Evolutionary conservation across 768 basidiomycete genomes (phyloP), one percentile per base, ranked within the genome.

Genomic region (Serendipita sp.): DNA sequence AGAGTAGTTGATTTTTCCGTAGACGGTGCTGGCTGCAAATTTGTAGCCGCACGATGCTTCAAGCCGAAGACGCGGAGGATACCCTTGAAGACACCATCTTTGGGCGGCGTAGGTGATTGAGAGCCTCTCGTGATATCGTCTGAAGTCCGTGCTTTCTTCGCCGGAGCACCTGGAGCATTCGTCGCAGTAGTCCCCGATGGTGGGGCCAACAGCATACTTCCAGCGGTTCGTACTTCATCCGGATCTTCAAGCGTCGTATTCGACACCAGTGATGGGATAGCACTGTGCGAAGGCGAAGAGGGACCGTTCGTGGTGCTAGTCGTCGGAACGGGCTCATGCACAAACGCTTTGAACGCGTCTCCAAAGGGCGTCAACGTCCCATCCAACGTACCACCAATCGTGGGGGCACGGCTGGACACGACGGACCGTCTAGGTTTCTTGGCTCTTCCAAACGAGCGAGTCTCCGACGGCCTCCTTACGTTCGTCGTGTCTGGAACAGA

Each of bases 31-130:
- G 45, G 45, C 26, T 48, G 45, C 53, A n/a, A 22, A 33, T 17
- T 20, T 9, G 4, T 24, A n/a, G 24, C 30, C 17, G 31, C 31
- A 24, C 53, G 53, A 9, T 58, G 17, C 45, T 58, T 58, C 22
- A 58, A 4, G 9, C 17, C 17, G 22, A 58, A 22, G 53, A 33
- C 31, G 53, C 53, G 24, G 30, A 58, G 53, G 24, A 58, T 4
- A 9, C 53, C 31, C 24, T 28, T 58, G 31, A 58, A 58, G 11
- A 58, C 20, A 31, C 53, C 24, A 31, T 26, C 24, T n/a, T 58
- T 58, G 11, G 53, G 9, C 24, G 53, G 53, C 11, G 53, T 17
- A 58, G 53, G 53, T n/a, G 53, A 58, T 58, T 58, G 53, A 24
- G 53, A 33, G 24, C 17, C 17, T n/a, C 22, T n/a, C 17, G 53